Evolutionary conservation across 441 rosid species (phyloP).

Genomic region (Corymbia calophylla): DNA sequence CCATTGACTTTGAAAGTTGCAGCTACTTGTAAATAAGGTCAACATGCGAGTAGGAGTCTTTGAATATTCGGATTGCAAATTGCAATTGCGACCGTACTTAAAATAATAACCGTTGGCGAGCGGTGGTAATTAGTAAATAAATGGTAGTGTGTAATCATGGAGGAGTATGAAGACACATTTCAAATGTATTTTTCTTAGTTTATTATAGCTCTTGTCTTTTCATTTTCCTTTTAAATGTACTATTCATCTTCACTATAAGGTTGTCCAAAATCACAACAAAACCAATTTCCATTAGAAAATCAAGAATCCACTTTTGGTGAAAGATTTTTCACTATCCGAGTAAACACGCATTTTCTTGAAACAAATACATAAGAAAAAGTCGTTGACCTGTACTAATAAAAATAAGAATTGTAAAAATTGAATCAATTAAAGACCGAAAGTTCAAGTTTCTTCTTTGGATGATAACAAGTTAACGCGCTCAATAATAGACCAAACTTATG

Average conservation of each 20-base stretch:
- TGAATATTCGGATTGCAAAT: background rate
- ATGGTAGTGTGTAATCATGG: background rate
- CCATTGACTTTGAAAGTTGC: background rate
- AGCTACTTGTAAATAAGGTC: background rate
- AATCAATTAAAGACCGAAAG: background rate
- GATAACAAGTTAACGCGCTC: background rate
- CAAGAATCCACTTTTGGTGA: background rate
- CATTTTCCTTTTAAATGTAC: background rate
- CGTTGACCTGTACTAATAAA: background rate
- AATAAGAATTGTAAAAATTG: background rate
- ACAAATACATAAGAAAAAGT: background rate
- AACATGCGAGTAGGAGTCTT: background rate
- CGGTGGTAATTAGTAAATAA: background rate
- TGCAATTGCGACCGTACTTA: background rate
- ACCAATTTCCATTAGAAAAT: background rate
- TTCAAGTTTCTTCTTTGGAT: background rate
- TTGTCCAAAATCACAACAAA: background rate
- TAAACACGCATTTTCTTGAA: background rate
- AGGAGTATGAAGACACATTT: background rate
- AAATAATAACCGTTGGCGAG: background rate
- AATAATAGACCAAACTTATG: background rate
- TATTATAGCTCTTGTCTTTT: background rate
- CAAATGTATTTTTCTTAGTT: background rate
- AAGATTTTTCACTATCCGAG: background rate
- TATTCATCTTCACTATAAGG: background rate